Percentiles rank a stretch among this genome's conserved stretches.
phyloP scores from a whole-genome alignment of 1,284 basidiomycete genomes.

The Paramarasmius palmivorus region DNA sequence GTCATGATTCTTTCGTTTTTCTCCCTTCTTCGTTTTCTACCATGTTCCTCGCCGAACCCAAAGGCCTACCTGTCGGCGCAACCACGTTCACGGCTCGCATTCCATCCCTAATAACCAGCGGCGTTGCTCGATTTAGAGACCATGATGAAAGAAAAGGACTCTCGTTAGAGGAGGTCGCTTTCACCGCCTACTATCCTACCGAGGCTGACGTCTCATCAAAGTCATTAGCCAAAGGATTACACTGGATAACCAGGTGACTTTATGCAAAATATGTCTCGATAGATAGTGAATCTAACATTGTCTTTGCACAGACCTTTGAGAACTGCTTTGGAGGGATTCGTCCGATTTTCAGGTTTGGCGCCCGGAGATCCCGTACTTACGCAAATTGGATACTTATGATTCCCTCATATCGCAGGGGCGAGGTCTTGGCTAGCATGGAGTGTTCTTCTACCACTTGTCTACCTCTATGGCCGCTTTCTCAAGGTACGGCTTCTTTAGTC shows the following conservation, averaged over 20 bases:
- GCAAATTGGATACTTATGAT: background rate
- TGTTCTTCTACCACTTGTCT: slow-evolving; percentile 37
- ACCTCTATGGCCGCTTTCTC: slow-evolving; percentile 47
- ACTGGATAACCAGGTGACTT: slow-evolving; percentile 52
- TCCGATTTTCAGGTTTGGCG: slow-evolving; percentile 10
- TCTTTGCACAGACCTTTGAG: slow-evolving; percentile 9
- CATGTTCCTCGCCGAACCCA: slow-evolving; percentile 43
- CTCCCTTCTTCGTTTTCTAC: background rate
- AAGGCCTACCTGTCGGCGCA: slow-evolving; percentile 54
- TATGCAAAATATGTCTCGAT: background rate
- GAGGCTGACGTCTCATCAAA: slow-evolving; percentile 25
- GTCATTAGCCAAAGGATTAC: slow-evolving; percentile 36
- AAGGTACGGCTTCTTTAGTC: slow-evolving; percentile 29
- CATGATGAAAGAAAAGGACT: slow-evolving; percentile 40
- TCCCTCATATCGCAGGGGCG: slow-evolving; percentile 3
- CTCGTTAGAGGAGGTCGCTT: slow-evolving; percentile 54
- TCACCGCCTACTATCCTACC: slow-evolving; percentile 62
- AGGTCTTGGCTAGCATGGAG: slow-evolving; percentile 48
- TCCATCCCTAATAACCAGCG: slow-evolving; percentile 35
- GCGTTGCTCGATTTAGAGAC: slow-evolving; percentile 39
- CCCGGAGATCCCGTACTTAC: background rate
- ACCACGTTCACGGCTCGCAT: slow-evolving; percentile 51
- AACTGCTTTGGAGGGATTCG: slow-evolving; percentile 12
- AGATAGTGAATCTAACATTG: background rate
- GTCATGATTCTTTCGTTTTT: background rate